Conservation (phyloP, 176 grass and related monocot species). For the Aegilops sharonensis region DNA sequence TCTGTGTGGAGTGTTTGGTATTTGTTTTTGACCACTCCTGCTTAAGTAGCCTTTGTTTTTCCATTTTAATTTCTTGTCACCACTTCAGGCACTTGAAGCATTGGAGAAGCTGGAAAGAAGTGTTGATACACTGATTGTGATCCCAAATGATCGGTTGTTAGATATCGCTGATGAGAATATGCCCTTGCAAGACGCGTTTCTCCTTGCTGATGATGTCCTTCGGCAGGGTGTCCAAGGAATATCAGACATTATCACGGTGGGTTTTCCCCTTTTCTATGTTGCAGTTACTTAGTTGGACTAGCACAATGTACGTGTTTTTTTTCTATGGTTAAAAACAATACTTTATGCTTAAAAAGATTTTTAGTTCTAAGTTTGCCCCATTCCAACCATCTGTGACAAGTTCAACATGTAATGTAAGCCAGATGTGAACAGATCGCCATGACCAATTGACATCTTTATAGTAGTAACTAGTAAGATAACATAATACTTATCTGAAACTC, state of each 20-base stretch:
- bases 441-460: background rate
- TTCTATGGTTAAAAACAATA: too few species aligned
- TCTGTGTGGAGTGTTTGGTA: background rate
- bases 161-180: constrained; percentile 88
- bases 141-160: constrained; percentile 86
- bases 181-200: constrained; percentile 95
- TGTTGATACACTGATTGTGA: constrained; percentile 93
- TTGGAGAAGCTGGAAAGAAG: constrained; percentile 91
- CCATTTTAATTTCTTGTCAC: background rate
- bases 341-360: too few species aligned
- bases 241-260: constrained; percentile 92
- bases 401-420: background rate
- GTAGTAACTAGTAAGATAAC: background rate
- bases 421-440: background rate
- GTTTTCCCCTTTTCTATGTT: constrained; percentile 3
- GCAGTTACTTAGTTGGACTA: background rate
- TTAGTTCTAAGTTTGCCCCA: too few species aligned
- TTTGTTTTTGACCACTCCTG: background rate
- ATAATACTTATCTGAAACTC: background rate
- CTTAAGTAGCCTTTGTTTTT: background rate
- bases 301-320: too few species aligned
- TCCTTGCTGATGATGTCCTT: constrained; percentile 95
- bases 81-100: constrained; percentile 81
- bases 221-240: constrained; percentile 97
- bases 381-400: background rate